A percentile compares a stretch with the other conserved stretches of the same genome.
Conservation (phyloP, 805 yeast genomes). For the Saccharomyces jurei region DNA sequence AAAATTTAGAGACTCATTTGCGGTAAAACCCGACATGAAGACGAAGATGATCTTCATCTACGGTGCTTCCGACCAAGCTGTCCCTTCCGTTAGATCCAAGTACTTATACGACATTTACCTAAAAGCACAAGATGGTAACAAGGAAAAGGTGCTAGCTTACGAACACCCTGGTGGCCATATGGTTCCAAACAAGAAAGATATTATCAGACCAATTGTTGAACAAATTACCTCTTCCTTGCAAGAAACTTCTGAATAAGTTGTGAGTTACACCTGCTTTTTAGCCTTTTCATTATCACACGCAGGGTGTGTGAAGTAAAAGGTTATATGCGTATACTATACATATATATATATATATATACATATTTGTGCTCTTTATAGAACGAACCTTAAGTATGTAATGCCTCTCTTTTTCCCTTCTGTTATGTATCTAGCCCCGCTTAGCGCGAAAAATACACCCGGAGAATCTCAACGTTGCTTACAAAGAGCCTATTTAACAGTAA, state of each 20-base stretch:
- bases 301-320: background rate
- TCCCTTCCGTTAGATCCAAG: conserved; percentile 62
- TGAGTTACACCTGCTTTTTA: background rate
- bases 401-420: background rate
- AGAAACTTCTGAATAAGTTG: background rate
- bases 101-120: conserved; percentile 46
- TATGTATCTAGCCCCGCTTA: background rate
- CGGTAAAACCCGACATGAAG: conserved; percentile 23
- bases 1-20: conserved; percentile 29
- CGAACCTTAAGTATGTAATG: background rate
- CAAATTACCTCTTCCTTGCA: conserved; percentile 24
- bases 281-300: background rate
- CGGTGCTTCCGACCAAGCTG: conserved; percentile 84
- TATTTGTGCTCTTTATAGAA: background rate
- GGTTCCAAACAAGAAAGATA: conserved; percentile 78
- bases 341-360: background rate
- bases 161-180: conserved; percentile 96
- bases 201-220: conserved; percentile 37
- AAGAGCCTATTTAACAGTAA: background rate
- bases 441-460: background rate
- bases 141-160: conserved; percentile 37
- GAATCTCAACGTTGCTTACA: background rate
- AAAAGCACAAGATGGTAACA: conserved; percentile 21
- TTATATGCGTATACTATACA: background rate
- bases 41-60: conserved; percentile 61